A percentile compares a stretch with the other conserved stretches of the same genome.
Evolutionary conservation across 345 rosid genomes (phyloP).

Genomic region (Brassica nigra): DNA sequence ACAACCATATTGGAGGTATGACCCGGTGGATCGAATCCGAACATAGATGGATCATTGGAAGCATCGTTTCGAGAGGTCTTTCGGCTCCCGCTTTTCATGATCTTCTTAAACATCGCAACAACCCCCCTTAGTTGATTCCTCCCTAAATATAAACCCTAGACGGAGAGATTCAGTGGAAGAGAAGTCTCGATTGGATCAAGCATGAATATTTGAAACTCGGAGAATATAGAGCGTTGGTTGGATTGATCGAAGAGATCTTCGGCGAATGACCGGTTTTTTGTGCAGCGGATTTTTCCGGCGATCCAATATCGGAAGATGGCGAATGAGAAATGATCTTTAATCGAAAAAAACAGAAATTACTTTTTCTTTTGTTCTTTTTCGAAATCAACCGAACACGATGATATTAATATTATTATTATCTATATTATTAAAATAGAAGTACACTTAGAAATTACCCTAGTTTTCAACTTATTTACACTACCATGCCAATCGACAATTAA

Average conservation of each 20-base stretch:
- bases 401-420: not conserved
- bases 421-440: too few species aligned
- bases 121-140: not conserved
- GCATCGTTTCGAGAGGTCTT: slow-evolving; percentile 71
- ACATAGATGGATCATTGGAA: slow-evolving; percentile 46
- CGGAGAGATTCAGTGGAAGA: slow-evolving; percentile 18
- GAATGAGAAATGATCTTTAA: not conserved
- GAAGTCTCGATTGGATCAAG: slow-evolving; percentile 17
- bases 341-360: not conserved
- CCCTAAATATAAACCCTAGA: slow-evolving; percentile 26
- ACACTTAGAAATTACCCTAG: too few species aligned
- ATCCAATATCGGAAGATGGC: not conserved
- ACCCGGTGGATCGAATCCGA: slow-evolving; percentile 41
- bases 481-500: too few species aligned
- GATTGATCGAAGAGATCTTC: slow-evolving; percentile 13
- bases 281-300: slow-evolving; percentile 15
- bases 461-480: too few species aligned
- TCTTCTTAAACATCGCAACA: slow-evolving; percentile 72
- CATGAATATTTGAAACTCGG: slow-evolving; percentile 4
- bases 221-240: slow-evolving; percentile 13
- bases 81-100: slow-evolving; percentile 70
- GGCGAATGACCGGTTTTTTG: not conserved
- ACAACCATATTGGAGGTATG: slow-evolving; percentile 52
- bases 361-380: not conserved
- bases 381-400: slow-evolving; percentile 18